Evolutionary conservation across 495 filamentous ascomycete genomes (phyloP).

Genomic region (Daldinia bambusicola): DNA sequence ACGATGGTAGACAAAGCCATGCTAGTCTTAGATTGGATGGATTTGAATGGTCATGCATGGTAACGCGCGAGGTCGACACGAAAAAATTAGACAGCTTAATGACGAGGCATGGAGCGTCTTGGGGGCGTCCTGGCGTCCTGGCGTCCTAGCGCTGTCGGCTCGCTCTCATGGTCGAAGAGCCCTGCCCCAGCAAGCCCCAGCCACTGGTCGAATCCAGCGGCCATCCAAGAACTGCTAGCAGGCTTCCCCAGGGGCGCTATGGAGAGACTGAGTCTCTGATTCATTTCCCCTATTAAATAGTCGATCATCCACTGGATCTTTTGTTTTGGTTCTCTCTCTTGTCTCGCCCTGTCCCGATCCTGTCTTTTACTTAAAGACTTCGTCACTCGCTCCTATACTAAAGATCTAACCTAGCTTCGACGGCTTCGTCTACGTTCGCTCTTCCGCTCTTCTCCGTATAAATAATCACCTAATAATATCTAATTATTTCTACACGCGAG

Average conservation of each 20-base stretch:
- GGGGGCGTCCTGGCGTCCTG: too few relatives aligned
- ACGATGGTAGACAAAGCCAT: constrained; percentile 30
- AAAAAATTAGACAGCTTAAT: constrained; percentile 43
- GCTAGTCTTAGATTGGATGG: constrained; percentile 33
- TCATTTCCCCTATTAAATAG: constrained; percentile 43
- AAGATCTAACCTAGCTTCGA: constrained; percentile 8
- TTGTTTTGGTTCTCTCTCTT: constrained; percentile 36
- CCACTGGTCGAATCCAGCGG: constrained; percentile 18
- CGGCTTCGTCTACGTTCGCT: constrained; percentile 29
- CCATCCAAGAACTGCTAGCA: constrained; percentile 34
- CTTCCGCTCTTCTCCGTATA: constrained; percentile 18
- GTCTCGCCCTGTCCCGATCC: constrained; percentile 26
- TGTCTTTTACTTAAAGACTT: constrained; percentile 36
- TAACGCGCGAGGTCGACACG: constrained; percentile 42
- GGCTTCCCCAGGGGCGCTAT: constrained; percentile 43
- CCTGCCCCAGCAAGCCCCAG: constrained; percentile 3
- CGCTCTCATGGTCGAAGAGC: constrained; percentile 11
- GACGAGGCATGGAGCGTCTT: constrained; percentile 34
- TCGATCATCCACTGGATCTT: constrained; percentile 35
- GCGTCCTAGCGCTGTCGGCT: constrained; percentile 25
- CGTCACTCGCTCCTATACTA: constrained; percentile 36
- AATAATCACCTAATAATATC: constrained; percentile 13
- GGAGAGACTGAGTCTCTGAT: constrained; percentile 37
- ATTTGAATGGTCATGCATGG: constrained; percentile 36
- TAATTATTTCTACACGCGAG: constrained; percentile 5